Conservation (phyloP, 352 stramenopile species). For the Thraustochytrium sp. region DNA sequence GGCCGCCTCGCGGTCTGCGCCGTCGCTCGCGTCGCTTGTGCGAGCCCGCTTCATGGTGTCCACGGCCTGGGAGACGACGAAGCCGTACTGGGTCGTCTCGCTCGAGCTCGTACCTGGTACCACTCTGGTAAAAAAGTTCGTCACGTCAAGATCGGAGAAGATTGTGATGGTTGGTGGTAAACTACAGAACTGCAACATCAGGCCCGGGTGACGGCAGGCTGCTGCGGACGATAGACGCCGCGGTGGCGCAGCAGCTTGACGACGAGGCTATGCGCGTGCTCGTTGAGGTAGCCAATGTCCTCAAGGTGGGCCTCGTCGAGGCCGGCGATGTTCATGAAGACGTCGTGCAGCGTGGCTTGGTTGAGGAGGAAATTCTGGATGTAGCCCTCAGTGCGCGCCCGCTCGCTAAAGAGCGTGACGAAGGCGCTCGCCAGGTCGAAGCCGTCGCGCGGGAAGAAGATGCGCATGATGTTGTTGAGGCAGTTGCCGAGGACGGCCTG, state of each 20-base stretch:
- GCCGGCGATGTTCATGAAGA: constrained; percentile 38
- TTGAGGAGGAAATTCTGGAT: neutral
- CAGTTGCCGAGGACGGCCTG: constrained; percentile 34
- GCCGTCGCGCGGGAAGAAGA: constrained; percentile 25
- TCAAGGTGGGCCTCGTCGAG: constrained; percentile 22
- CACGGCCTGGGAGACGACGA: too few relatives aligned
- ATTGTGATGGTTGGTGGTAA: too few relatives aligned
- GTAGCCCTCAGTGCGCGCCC: neutral
- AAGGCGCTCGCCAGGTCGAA: neutral
- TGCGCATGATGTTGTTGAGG: constrained; percentile 18
- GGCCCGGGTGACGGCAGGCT: too few relatives aligned
- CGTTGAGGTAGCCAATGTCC: constrained; percentile 30
- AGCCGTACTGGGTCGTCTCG: too few relatives aligned
- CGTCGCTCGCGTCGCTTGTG: too few relatives aligned
- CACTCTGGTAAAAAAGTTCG: too few relatives aligned
- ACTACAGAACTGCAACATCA: too few relatives aligned
- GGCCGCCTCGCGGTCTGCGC: too few relatives aligned
- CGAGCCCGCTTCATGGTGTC: too few relatives aligned
- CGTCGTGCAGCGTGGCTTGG: constrained; percentile 17
- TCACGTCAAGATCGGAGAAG: too few relatives aligned
- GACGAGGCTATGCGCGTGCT: constrained; percentile 14
- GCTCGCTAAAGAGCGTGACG: neutral
- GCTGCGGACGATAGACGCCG: neutral
- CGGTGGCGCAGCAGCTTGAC: constrained; percentile 19
- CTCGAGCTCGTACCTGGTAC: too few relatives aligned